These are phyloP conservation scores for Thamnidium elegans DNA, from an alignment of 192 early-diverging fungal species.

Conservation along the genomic window DNA sequence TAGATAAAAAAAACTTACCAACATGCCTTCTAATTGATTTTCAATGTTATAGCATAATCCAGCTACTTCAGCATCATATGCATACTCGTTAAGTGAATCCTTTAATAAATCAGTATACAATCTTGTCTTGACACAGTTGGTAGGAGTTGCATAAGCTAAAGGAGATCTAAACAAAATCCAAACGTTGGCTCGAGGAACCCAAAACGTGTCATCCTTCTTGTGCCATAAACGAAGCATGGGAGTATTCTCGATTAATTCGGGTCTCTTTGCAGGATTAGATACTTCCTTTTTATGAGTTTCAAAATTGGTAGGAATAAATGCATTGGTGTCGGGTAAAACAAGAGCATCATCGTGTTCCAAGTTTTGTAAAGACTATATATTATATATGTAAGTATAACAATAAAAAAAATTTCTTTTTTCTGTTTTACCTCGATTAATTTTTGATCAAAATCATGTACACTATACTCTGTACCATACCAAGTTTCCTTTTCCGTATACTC, in stretches of 20 bases:
- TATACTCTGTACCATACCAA: slow-evolving; percentile 85
- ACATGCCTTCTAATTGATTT: slow-evolving; percentile 67
- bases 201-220: slow-evolving; percentile 93
- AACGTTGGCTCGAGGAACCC: slow-evolving; percentile 83
- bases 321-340: slow-evolving; percentile 71
- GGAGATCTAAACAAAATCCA: slow-evolving; percentile 72
- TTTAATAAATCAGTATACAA: slow-evolving; percentile 78
- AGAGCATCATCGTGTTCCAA: slow-evolving; percentile 52
- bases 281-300: slow-evolving; percentile 50
- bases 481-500: slow-evolving; percentile 58
- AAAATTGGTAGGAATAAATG: slow-evolving; percentile 85
- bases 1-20: slow-evolving; percentile 20
- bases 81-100: slow-evolving; percentile 82
- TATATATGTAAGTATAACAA: background rate
- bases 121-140: slow-evolving; percentile 61
- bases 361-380: slow-evolving; percentile 41
- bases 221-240: slow-evolving; percentile 76
- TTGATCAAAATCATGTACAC: slow-evolving; percentile 54
- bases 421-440: slow-evolving; percentile 50
- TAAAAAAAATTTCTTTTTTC: slow-evolving; percentile 26
- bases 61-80: slow-evolving; percentile 88
- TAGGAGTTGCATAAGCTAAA: slow-evolving; percentile 71
- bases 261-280: slow-evolving; percentile 31
- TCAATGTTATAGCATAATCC: slow-evolving; percentile 78
- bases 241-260: slow-evolving; percentile 61